Base-by-base conservation (phyloP, 1,139 yeast genomes). In the Saccharomyces hybrid region DNA sequence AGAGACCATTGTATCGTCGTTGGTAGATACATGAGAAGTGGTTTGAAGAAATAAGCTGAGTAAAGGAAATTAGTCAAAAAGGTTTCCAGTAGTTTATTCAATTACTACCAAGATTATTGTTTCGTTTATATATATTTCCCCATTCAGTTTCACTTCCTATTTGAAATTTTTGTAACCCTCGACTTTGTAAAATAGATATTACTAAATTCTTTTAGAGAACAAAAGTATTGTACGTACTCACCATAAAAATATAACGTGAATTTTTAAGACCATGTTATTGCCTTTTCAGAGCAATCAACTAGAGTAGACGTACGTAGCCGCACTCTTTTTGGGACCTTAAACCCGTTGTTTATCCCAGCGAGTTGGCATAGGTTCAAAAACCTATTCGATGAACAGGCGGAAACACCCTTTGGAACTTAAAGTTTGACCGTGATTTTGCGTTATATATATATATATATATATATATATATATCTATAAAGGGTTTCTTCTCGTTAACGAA, bases 1-100 rank as follows among this genome's bases (percentile, higher is more conserved):
- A 89, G 99, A 82, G 99, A 93, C 73, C 99, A 93, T 80, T 91
- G 98, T 86, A 87, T 93, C 71, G 98, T 93, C 66, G 91, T 93
- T 71, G 99, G 98, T 73, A 84, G 86, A 76, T 93, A 93, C 80
- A 79, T 86, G 81, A 88, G 99, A 84, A 84, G 95, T 69, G 95
- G 95, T 57, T 68, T 72, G 64, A 65, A 65, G 64, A 65, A 65
- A 61, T 65, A 63, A 50, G 48, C 20, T 46, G 38, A 31, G 25
- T 38, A 38, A 38, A 38, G 31, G 48, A 28, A 14, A 46, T 13
- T 23, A 28, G 32, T 28, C 32, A 28, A 14, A 38, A 20, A 20
- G 23, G 44, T 38, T 9, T 16, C 44, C 13, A 11, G 13, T 38
- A 38, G 44, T 16, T 38, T 11, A 38, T 38, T 38, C 25, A 11